Conservation (phyloP, 2,329 filamentous ascomycete genomes). For the Lizonia empirigonia region DNA sequence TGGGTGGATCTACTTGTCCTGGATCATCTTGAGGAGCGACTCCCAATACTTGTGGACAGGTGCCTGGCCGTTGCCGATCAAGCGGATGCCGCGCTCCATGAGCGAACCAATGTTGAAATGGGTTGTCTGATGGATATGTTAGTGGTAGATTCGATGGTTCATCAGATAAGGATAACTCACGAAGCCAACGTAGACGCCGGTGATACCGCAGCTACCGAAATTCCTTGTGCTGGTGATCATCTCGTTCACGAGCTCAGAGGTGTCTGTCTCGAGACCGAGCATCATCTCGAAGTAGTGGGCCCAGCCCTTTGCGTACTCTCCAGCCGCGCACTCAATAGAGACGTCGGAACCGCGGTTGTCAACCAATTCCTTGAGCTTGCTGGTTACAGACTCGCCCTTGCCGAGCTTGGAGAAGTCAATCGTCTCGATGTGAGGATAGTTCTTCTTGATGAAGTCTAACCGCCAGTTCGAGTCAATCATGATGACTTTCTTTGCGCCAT, state of each 20-base stretch:
- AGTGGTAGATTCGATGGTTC: not conserved
- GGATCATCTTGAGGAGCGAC: slow-evolving; percentile 71
- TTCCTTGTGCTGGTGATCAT: slow-evolving; percentile 76
- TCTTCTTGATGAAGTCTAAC: slow-evolving; percentile 69
- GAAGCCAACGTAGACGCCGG: slow-evolving; percentile 70
- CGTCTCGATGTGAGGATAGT: slow-evolving; percentile 68
- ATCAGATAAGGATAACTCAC: slow-evolving; percentile 46
- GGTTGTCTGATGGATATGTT: slow-evolving; percentile 62
- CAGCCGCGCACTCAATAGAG: slow-evolving; percentile 70
- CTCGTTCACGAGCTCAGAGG: slow-evolving; percentile 79
- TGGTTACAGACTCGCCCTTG: slow-evolving; percentile 68
- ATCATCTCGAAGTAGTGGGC: slow-evolving; percentile 64
- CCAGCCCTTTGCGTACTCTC: slow-evolving; percentile 68
- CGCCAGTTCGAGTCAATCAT: slow-evolving; percentile 77
- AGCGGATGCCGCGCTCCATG: slow-evolving; percentile 84
- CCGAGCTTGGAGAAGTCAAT: slow-evolving; percentile 72
- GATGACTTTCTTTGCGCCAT: slow-evolving; percentile 77
- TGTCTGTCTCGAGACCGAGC: slow-evolving; percentile 79
- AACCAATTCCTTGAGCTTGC: slow-evolving; percentile 73
- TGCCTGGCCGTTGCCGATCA: slow-evolving; percentile 72
- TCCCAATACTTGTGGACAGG: slow-evolving; percentile 87
- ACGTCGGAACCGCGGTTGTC: slow-evolving; percentile 74
- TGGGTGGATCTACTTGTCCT: slow-evolving; percentile 72
- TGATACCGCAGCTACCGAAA: slow-evolving; percentile 76
- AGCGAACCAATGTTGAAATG: slow-evolving; percentile 83